Percentiles rank a stretch among this genome's conserved stretches.
phyloP scores from a whole-genome alignment of 352 stramenopile species.

The Pythium diclinum region DNA sequence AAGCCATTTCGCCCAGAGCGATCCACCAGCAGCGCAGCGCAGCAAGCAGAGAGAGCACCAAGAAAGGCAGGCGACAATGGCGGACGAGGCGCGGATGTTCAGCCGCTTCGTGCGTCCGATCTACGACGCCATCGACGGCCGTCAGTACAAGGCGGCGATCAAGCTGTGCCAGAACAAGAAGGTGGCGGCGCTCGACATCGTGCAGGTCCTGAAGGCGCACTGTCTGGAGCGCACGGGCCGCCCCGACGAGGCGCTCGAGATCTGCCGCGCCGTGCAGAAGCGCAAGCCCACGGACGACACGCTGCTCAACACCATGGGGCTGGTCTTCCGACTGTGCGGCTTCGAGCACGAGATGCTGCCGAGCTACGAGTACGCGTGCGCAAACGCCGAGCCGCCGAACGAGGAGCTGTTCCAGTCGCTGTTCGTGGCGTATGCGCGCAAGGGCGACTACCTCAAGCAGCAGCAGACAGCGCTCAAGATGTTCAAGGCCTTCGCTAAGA shows the following conservation, averaged over 20 bases:
- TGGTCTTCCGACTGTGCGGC: constrained; percentile 76
- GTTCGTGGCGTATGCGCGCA: constrained; percentile 64
- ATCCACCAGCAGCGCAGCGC: constrained; percentile 14
- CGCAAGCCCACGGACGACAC: constrained; percentile 75
- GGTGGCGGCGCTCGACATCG: constrained; percentile 69
- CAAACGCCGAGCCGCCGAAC: constrained; percentile 37
- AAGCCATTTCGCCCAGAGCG: background rate
- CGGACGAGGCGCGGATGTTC: constrained; percentile 59
- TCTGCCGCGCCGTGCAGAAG: constrained; percentile 61
- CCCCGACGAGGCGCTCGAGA: constrained; percentile 65
- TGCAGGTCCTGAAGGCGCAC: constrained; percentile 82
- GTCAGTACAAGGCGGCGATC: constrained; percentile 80
- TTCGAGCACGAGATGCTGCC: constrained; percentile 78
- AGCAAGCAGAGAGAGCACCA: background rate
- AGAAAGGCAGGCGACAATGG: constrained; percentile 22
- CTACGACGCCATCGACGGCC: constrained; percentile 80
- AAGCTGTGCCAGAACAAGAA: constrained; percentile 83
- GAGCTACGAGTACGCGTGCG: constrained; percentile 69
- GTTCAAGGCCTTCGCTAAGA: constrained; percentile 70
- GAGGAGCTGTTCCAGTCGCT: constrained; percentile 73
- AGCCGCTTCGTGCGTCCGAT: constrained; percentile 78
- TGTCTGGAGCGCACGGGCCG: constrained; percentile 76
- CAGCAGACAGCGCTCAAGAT: constrained; percentile 87
- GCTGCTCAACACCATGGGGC: constrained; percentile 80
- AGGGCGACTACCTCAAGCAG: constrained; percentile 77